Evolutionary conservation across 305 asterid genomes (phyloP), one percentile per base, ranked within the genome.

Genomic region (Plantago coronopus): DNA sequence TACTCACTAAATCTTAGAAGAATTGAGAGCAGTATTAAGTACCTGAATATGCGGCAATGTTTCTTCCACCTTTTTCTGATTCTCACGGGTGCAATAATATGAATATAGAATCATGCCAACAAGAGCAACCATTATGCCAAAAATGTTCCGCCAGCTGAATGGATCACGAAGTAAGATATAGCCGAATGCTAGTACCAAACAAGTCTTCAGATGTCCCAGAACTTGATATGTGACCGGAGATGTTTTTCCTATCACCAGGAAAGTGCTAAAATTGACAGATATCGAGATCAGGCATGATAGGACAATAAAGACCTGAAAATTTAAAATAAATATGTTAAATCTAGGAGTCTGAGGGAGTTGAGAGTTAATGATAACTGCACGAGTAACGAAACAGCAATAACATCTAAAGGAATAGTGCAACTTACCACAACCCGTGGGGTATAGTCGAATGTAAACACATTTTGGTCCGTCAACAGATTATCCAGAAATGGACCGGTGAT

Each of bases 191-290:
- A 87, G 72, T 22, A 83, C 91, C 55, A 89, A 76, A 67, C 95
- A 90, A 60, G 96, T 87, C 76, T 87, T 85, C 48, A 90, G 81
- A 79, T 87, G 95, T 67, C 90, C 95, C 60, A 85, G 89, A 62
- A 87, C 97, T 76, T 85, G 95, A 74, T 83, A 85, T 61, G 96
- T 85, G 66, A 89, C 95, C 0, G 95, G 96, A 45, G 89, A 89
- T 27, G 91, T 81, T 79, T 75, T 86, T 69, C 95, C 96, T 64
- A 83, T 88, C 63, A 83, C 91, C 63, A 82, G 84, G 76, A 89
- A 89, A 48, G 93, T 84, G 78, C 97, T 84, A 68, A 89, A 84
- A 71, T 83, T 89, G 34, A 87, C 97, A 1, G 95, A 87, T 62
- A 84, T 82, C 5, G 93, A 74, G 80, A 87, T 84, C 70, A 87